Evolutionary conservation across 768 basidiomycete species (phyloP), one percentile per base, ranked within the genome.

Genomic region (Hericium coralloides): DNA sequence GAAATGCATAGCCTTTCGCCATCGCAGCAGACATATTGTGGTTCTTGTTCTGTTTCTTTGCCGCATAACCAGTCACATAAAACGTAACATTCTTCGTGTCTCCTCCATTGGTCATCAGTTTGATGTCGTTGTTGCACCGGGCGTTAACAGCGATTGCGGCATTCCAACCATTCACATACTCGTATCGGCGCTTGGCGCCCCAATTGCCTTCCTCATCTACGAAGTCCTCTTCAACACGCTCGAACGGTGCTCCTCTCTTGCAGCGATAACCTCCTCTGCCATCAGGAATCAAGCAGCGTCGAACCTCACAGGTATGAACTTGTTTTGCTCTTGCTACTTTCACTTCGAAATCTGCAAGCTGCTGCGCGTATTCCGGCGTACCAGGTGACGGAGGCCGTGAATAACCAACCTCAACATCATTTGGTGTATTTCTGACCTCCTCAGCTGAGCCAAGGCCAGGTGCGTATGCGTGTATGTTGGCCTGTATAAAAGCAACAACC

Each of bases 111-210:
- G 71, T 74, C 0, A 78, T 20, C 0, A 79, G 57, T 50, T 79
- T 79, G 0, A 48, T 47, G 55, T 80, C 73, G 53, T 78, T 70
- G 56, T 80, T 79, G 56, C 71, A 75, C 0, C 66, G 59, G 0
- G 55, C 52, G 26, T 63, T 60, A 4, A 67, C 26, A 0, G 67
- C 26, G 1, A 76, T 60, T 0, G 53, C 53, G 0, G 72, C 72
- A 12, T 64, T 65, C 65, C 60, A 67, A 2, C 8, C 55, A 45
- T 69, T 69, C n/a, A 68, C 2, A 38, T 53, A 63, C 1, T 49
- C 57, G 49, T 55, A 65, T 17, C 38, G 2, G 2, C 64, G 51
- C 23, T 62, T 59, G 8, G 55, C 45, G 0, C 47, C 55, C 62
- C 66, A 67, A 14, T 60, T 18, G 5, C 68, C 67, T 14, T 39